Conservation (phyloP, 208 protist genomes). For the Blastocrithidia nonstop region DNA sequence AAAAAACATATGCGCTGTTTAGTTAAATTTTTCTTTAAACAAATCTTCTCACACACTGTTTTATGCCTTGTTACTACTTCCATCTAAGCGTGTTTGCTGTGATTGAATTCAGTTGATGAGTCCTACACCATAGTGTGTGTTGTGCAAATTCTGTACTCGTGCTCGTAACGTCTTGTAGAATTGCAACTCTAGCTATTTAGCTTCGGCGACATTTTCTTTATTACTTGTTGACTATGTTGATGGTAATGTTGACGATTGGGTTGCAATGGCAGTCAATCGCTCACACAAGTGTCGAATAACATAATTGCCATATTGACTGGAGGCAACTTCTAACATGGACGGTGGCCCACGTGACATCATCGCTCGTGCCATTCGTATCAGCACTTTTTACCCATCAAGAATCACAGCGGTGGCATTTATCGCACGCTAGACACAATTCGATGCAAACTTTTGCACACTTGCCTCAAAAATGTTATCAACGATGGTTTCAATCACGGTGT, state of each 20-base stretch:
- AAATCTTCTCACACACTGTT: too few relatives aligned
- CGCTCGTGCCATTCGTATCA: slow-evolving; percentile 25
- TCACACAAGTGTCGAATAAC: slow-evolving; percentile 46
- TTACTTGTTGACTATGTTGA: slow-evolving; percentile 11
- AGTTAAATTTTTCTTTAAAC: too few relatives aligned
- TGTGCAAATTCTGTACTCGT: slow-evolving; percentile 9
- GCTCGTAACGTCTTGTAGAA: slow-evolving; percentile 17
- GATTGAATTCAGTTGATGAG: slow-evolving; percentile 12
- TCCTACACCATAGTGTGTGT: slow-evolving; percentile 13
- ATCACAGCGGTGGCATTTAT: slow-evolving; percentile 20
- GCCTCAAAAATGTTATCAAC: slow-evolving; percentile 42
- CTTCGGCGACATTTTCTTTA: slow-evolving; percentile 21
- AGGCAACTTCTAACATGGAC: slow-evolving; percentile 18
- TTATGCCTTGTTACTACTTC: too few relatives aligned
- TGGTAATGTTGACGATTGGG: slow-evolving; percentile 6
- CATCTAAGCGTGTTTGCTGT: background rate
- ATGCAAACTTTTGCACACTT: slow-evolving; percentile 55
- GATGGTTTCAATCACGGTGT: slow-evolving; percentile 30
- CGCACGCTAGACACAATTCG: slow-evolving; percentile 67
- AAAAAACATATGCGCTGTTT: too few relatives aligned
- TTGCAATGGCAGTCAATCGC: slow-evolving; percentile 32
- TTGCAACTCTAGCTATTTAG: slow-evolving; percentile 19
- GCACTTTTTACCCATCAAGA: slow-evolving; percentile 19
- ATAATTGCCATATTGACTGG: slow-evolving; percentile 65
- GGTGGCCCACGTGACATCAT: slow-evolving; percentile 32